A percentile compares a stretch with the other conserved stretches of the same genome.
Conservation (phyloP, 2,329 filamentous ascomycete genomes). For the Arthrinium phaeospermum region DNA sequence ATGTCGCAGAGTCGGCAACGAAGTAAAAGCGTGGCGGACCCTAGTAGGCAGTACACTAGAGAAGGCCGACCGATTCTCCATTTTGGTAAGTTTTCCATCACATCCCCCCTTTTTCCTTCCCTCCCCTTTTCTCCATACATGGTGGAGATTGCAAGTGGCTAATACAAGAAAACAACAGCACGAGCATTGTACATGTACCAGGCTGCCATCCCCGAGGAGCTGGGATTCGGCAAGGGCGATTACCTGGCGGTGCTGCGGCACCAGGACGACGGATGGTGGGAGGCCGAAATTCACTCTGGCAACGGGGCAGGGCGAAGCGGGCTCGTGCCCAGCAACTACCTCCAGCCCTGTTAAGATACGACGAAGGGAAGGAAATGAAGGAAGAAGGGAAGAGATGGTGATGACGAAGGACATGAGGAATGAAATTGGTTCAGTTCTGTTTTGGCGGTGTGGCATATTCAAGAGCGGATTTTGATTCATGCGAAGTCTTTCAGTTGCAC, state of each 20-base stretch:
- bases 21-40: constrained; percentile 88
- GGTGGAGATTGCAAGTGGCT: constrained; percentile 9
- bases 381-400: background rate
- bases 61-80: constrained; percentile 89
- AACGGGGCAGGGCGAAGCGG: constrained; percentile 59
- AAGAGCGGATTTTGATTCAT: constrained; percentile 1
- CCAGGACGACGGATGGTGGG: constrained; percentile 99
- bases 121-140: constrained; percentile 8
- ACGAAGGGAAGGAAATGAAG: too few relatives aligned
- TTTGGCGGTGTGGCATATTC: background rate
- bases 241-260: constrained; percentile 85
- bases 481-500: constrained; percentile 1
- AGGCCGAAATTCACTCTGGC: constrained; percentile 84
- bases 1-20: constrained; percentile 55
- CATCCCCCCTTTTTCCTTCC: constrained; percentile 12
- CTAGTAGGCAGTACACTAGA: constrained; percentile 79
- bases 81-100: constrained; percentile 74
- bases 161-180: constrained; percentile 58
- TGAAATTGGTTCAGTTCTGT: constrained; percentile 4
- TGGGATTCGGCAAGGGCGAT: constrained; percentile 92
- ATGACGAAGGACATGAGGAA: constrained; percentile 10
- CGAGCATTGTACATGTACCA: constrained; percentile 94
- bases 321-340: constrained; percentile 72
- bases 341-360: constrained; percentile 56
- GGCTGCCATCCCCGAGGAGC: constrained; percentile 92